phyloP scores from a whole-genome alignment of 2,329 filamentous ascomycete species.

The Fusarium nematophilum region DNA sequence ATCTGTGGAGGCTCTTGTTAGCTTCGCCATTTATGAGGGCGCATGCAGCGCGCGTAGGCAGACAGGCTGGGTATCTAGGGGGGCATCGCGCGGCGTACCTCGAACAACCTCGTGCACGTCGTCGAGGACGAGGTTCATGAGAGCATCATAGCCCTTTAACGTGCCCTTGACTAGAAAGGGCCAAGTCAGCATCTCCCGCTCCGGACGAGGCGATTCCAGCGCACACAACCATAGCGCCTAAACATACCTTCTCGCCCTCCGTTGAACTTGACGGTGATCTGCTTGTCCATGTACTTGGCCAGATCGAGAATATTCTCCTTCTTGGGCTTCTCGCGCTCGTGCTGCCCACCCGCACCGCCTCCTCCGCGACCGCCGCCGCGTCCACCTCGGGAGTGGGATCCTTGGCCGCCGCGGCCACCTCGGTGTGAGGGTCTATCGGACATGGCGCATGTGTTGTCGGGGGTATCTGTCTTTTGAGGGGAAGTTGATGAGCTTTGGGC shows the following conservation, averaged over 20 bases:
- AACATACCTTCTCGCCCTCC: constrained; percentile 86
- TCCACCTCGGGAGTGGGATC: constrained; percentile 55
- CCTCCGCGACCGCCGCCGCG: constrained; percentile 61
- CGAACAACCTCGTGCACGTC: constrained; percentile 90
- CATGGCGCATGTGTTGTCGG: constrained; percentile 54
- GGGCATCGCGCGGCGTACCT: constrained; percentile 72
- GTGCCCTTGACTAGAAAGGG: constrained; percentile 77
- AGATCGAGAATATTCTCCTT: constrained; percentile 99
- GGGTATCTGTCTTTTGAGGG: constrained; percentile 26
- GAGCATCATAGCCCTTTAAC: constrained; percentile 93
- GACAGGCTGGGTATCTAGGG: no score
- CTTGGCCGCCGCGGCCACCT: constrained; percentile 57
- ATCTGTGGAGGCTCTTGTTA: constrained; percentile 65
- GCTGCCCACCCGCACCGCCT: constrained; percentile 56
- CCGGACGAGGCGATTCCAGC: no score
- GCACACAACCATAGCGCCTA: not conserved
- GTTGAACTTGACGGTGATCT: constrained; percentile 95
- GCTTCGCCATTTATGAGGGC: not conserved
- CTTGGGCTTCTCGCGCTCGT: constrained; percentile 81
- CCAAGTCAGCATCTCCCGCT: constrained; percentile 16
- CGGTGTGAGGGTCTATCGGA: constrained; percentile 63
- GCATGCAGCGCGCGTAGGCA: no score
- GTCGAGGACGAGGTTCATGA: constrained; percentile 98
- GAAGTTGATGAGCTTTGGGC: constrained; percentile 25
- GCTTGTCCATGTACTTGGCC: constrained; percentile 96